Evolutionary conservation across 108 stramenopile genomes (phyloP).

Genomic region (Bacterosira constricta): DNA sequence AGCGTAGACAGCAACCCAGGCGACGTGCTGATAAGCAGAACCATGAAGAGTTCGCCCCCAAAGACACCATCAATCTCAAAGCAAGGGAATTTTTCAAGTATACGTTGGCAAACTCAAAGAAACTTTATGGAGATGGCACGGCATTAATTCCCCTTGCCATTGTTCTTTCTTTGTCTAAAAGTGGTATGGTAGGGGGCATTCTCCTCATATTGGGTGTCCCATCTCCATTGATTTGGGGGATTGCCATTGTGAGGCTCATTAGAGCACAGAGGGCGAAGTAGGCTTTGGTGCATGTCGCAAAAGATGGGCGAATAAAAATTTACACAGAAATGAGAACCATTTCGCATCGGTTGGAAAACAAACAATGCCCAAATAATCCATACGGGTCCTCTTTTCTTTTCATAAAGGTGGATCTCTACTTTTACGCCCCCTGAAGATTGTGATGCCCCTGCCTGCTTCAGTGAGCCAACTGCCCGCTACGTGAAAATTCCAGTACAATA

Average conservation of each 20-base stretch:
- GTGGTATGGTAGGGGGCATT: not conserved
- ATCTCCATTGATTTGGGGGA: conserved; percentile 10
- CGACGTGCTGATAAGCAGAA: too few relatives aligned
- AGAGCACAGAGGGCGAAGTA: not conserved
- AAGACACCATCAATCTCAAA: conserved; percentile 3
- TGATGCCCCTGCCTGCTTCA: too few relatives aligned
- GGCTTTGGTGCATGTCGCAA: not conserved
- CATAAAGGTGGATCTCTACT: too few relatives aligned
- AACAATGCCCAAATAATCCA: not conserved
- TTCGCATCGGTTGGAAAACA: too few relatives aligned
- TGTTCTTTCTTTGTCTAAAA: not conserved
- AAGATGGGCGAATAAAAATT: not conserved
- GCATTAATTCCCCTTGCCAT: conserved; percentile 1
- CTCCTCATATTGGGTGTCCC: conserved; percentile 9
- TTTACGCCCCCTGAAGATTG: too few relatives aligned
- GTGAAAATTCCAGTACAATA: too few relatives aligned
- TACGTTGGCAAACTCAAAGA: not conserved
- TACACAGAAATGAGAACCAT: not conserved
- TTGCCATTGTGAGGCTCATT: not conserved
- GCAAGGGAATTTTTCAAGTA: not conserved
- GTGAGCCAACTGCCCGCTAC: too few relatives aligned
- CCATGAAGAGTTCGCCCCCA: not conserved
- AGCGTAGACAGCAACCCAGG: not conserved
- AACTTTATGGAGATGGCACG: not conserved
- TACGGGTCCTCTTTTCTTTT: too few relatives aligned